phyloP scores from a whole-genome alignment of 768 basidiomycete species.

The Boletus tylopilopsis region DNA sequence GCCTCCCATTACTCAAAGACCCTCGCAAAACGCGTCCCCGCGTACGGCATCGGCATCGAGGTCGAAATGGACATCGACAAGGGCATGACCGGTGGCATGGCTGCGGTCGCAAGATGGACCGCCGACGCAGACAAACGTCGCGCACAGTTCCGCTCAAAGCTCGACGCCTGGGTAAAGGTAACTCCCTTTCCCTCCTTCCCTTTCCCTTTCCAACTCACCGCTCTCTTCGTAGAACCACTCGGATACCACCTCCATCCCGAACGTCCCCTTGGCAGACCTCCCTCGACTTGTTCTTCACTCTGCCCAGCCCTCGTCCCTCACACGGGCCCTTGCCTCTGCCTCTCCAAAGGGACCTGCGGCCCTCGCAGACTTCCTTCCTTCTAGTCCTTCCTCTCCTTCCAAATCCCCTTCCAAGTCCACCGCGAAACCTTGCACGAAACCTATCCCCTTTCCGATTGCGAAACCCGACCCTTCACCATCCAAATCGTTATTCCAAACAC shows the following conservation, averaged over 20 bases:
- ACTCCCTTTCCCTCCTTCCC: neutral
- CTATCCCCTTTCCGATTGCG: constrained; percentile 45
- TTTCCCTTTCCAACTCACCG: constrained; percentile 7
- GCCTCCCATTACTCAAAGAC: constrained; percentile 69
- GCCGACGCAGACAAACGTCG: constrained; percentile 61
- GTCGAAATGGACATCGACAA: constrained; percentile 84
- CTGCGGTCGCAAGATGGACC: constrained; percentile 86
- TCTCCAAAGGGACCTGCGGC: constrained; percentile 56
- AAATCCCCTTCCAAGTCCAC: constrained; percentile 40
- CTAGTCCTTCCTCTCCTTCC: constrained; percentile 35
- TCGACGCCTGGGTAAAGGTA: constrained; percentile 65
- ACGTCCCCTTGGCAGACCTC: constrained; percentile 61
- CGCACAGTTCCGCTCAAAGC: constrained; percentile 52
- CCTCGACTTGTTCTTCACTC: constrained; percentile 49
- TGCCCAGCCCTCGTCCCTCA: constrained; percentile 62
- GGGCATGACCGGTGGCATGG: constrained; percentile 79
- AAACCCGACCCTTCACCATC: constrained; percentile 39
- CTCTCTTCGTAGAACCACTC: constrained; percentile 46
- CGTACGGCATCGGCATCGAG: constrained; percentile 83
- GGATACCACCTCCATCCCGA: constrained; percentile 42
- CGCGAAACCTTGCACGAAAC: constrained; percentile 13
- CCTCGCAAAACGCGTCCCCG: constrained; percentile 65
- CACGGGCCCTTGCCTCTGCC: constrained; percentile 65
- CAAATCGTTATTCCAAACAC: constrained; percentile 64
- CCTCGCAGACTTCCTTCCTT: constrained; percentile 31